Base-by-base conservation (phyloP, 345 rosid genomes). In the Eucalyptus guilfoylei region DNA sequence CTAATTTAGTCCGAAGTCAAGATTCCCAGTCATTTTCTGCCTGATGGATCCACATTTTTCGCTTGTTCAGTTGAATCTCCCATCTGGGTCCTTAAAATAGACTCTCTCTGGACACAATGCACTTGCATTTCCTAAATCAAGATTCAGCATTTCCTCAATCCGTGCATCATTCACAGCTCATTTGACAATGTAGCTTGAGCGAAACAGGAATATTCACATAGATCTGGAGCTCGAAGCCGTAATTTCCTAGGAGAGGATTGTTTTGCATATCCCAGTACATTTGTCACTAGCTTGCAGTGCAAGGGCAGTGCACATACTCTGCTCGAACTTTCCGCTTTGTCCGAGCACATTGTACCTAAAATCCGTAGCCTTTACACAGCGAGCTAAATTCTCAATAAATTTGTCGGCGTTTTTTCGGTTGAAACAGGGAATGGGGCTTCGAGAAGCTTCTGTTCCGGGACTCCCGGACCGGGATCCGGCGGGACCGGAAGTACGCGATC, bases 401-500 rank as follows among this genome's bases (percentile, higher is more conserved):
- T 80, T 72, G 3, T 72, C 13, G 67, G 55, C 48, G 55, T 16
- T 16, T 85, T 52, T 21, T 52, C 47, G 52, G 45, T 45, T 81
- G 85, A 40, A 62, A 24, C 92, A 97, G 99, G 96, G 92, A 95
- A 94, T 96, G 99, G 99, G 99, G 97, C 90, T 94, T 97, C 90
- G 98, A 97, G 95, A 96, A 97, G 93, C 94, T 97, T 10, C 58
- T 97, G 15, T 95, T 95, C 92, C 94, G 92, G 91, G 98, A 97
- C 83, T 94, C 96, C 49, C 91, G 95, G 90, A 94, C 92, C 0
- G 92, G 96, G n/a, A 94, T 96, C 64, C 89, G 99, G 11, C 94
- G 99, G 4, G 99, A 97, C 15, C 91, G 98, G 69, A 97, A 97
- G 90, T 97, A 96, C 32, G 99, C 98, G 44, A 97, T 96, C 42